Percentiles rank a stretch among this genome's conserved stretches.
Conservation (phyloP, 192 early-diverging fungal species). For the Rhizoclosmatium sp. region DNA sequence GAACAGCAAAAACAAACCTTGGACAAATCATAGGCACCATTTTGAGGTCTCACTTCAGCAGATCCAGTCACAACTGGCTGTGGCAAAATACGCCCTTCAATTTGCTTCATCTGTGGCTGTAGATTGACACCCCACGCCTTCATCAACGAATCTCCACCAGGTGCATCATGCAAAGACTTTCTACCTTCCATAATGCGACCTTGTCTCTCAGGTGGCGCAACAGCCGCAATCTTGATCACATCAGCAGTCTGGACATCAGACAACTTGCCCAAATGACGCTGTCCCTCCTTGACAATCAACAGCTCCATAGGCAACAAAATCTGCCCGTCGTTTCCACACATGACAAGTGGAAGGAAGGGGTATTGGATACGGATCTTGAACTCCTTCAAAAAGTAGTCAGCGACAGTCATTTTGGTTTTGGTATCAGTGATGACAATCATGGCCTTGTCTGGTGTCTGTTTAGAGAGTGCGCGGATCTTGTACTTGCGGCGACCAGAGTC, state of each 20-base stretch:
- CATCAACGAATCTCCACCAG: not conserved
- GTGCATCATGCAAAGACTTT: not conserved
- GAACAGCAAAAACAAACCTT: not conserved
- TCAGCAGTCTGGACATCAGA: slow-evolving; percentile 41
- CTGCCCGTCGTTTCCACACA: slow-evolving; percentile 24
- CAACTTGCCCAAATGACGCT: slow-evolving; percentile 40
- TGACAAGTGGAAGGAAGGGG: slow-evolving; percentile 13
- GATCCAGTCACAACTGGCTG: slow-evolving; percentile 33
- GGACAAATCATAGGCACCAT: slow-evolving; percentile 22
- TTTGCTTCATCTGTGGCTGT: slow-evolving; percentile 45
- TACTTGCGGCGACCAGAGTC: slow-evolving; percentile 3
- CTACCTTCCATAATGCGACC: slow-evolving; percentile 23
- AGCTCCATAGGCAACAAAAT: slow-evolving; percentile 44
- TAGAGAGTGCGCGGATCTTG: slow-evolving; percentile 26
- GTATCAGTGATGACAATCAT: not conserved
- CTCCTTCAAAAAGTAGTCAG: slow-evolving; percentile 52
- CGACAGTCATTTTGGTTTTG: slow-evolving; percentile 13
- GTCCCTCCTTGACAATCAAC: slow-evolving; percentile 19
- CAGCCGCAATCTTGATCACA: slow-evolving; percentile 42
- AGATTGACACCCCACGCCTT: slow-evolving; percentile 44
- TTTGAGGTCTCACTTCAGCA: slow-evolving; percentile 11
- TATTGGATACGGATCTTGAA: slow-evolving; percentile 17
- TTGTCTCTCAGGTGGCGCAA: slow-evolving; percentile 35
- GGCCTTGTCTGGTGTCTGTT: slow-evolving; percentile 17
- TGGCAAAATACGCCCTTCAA: slow-evolving; percentile 44